Conservation (phyloP, 31 red algal genomes). For the Asparagopsis taxiformis region DNA sequence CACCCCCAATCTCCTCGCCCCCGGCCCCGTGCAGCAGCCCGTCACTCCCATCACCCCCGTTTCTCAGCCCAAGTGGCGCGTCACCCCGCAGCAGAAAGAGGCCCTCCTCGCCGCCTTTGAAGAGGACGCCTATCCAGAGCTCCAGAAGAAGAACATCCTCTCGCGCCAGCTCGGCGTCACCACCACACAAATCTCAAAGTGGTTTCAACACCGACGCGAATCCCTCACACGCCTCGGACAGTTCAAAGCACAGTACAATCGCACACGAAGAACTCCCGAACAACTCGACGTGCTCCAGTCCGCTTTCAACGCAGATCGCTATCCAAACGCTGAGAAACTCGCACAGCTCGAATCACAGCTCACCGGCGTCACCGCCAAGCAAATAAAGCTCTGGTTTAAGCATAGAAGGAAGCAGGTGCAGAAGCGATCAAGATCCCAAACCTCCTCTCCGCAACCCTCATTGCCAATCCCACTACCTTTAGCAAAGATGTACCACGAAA, state of each 20-base stretch:
- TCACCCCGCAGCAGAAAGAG: conserved; percentile 43
- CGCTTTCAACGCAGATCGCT: conserved; percentile 65
- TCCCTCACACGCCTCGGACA: conserved; percentile 44
- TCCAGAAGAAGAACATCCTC: conserved; percentile 38
- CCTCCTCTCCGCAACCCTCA: conserved; percentile 14
- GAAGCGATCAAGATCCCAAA: too few relatives aligned
- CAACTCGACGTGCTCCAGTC: conserved; percentile 45
- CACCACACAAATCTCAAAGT: conserved; percentile 72
- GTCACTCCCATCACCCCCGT: background rate
- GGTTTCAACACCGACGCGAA: conserved; percentile 82
- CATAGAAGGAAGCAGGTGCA: conserved; percentile 66
- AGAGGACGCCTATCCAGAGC: conserved; percentile 58
- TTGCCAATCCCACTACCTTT: conserved; percentile 3
- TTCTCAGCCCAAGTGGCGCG: conserved; percentile 54
- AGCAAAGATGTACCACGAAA: conserved; percentile 10
- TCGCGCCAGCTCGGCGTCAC: conserved; percentile 60
- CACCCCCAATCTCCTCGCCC: too few relatives aligned
- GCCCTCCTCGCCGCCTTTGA: conserved; percentile 49
- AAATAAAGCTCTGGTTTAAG: conserved; percentile 83
- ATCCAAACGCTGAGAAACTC: conserved; percentile 54
- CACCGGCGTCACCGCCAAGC: conserved; percentile 50
- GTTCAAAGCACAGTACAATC: conserved; percentile 68
- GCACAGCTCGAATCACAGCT: conserved; percentile 35
- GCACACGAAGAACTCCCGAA: conserved; percentile 49
- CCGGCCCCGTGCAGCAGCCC: too few relatives aligned